Base-by-base conservation (phyloP, 192 early-diverging fungal genomes). In the Pilaira anomala region DNA sequence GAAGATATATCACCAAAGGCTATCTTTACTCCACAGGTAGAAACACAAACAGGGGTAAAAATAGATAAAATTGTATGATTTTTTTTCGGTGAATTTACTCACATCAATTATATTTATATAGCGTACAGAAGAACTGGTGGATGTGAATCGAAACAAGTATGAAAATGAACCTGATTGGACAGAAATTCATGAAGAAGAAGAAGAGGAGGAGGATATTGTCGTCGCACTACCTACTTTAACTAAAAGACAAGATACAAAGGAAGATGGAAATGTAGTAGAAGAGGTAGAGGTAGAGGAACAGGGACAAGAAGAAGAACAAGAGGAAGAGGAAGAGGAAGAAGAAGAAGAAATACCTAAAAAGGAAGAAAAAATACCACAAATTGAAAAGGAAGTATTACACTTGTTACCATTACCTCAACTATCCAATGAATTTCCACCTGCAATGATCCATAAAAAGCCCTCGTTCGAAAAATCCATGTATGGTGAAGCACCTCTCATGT, bases 131-230 rank as follows among this genome's bases (percentile, higher is more conserved):
- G 55, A 58, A 26, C 21, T 41, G 24, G 21, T 36, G 41, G 18
- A 58, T 19, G 33, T 58, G 3, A 36, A 18, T 40, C 7, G 39
- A 25, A 28, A 57, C 16, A 18, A 21, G 21, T 63, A 63, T 63
- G 62, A 50, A 14, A 51, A 63, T 63, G 62, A 52, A 18, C 62
- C 62, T 41, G 62, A 63, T 40, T 63, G 62, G 62, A 63, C 62
- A 63, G 62, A 63, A 14, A 63, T 63, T 21, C 16, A 63, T 18
- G 24, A 44, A n/a, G 59, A 60, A n/a, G 41, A 45, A 33, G 59
- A 57, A 25, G 19, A 60, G 14, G 26, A 44, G 25, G 24, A 7
- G 5, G 16, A 60, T 18, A 16, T 30, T 18, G 16, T 18, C 2
- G 22, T 26, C 21, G 25, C 0, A 19, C 7, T 3, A 7, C 3